Evolutionary conservation across 192 early-diverging fungal genomes (phyloP), one percentile per base, ranked within the genome.

Genomic region (Coemansia sp.): DNA sequence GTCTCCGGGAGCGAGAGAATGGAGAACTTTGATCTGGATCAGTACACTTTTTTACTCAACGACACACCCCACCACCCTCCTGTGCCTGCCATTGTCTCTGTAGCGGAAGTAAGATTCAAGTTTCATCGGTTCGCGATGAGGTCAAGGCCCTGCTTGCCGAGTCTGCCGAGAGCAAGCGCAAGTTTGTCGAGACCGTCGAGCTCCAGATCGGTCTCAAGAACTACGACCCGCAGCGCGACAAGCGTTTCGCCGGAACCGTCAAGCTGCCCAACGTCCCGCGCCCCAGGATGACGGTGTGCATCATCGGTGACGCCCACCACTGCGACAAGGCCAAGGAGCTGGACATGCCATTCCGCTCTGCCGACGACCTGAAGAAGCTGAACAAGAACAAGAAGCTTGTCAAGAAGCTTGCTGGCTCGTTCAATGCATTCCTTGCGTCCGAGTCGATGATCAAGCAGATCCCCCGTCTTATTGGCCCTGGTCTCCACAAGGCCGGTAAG

Each of bases 381-480:
- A 96, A 98, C 91, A 98, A 98, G 92, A 98, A 98, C 92, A 98
- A 98, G 92, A 96, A 98, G 93, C 87, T 92, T 63, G 95, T 98
- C 87, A 98, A 98, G 92, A 98, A 96, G 89, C 90, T 98, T 67
- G 96, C 96, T 83, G 95, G 93, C 90, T 96, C 94, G 85, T 95
- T 95, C 85, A 95, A 98, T 87, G 95, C 95, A 67, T 98, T 98
- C 91, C 81, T 98, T 36, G 96, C 96, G 34, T 97, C 95, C 62
- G 96, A 98, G 80, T 91, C 92, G 61, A 86, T 98, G 67, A 98
- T 98, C 88, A 98, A 98, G 92, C 96, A 98, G 87, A 98, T 98
- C 70, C 96, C 96, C 63, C 94, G 96, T 94, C 91, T 98, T 52
- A 86, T 98, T 70, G 96, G 96, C 72, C 95, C 96, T 69, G 96